phyloP scores from a whole-genome alignment of 768 basidiomycete species.

The Hericium erinaceus region DNA sequence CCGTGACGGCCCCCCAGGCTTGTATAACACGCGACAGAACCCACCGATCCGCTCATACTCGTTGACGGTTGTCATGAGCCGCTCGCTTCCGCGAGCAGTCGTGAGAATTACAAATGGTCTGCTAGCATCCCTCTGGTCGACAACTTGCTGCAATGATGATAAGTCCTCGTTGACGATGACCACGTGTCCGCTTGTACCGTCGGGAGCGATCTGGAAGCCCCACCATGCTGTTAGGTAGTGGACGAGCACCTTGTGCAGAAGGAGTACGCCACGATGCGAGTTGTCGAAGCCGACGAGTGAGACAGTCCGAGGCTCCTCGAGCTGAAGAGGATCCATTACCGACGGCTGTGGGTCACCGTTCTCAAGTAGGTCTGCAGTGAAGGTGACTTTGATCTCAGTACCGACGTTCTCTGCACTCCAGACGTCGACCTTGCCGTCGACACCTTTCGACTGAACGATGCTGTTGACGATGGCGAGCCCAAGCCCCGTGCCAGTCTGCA shows the following conservation, averaged over 20 bases:
- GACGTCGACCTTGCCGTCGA: conserved; percentile 89
- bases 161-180: conserved; percentile 77
- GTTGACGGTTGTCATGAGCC: conserved; percentile 49
- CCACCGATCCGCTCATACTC: conserved; percentile 78
- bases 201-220: conserved; percentile 47
- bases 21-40: conserved; percentile 82
- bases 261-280: conserved; percentile 53
- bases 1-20: conserved; percentile 78
- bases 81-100: conserved; percentile 55
- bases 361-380: conserved; percentile 58
- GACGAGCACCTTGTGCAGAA: conserved; percentile 52
- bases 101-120: conserved; percentile 74
- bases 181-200: conserved; percentile 52
- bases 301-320: conserved; percentile 28
- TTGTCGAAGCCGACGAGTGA: conserved; percentile 67
- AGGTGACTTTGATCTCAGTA: conserved; percentile 84
- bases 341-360: conserved; percentile 20
- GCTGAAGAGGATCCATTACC: conserved; percentile 18
- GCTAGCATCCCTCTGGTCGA: conserved; percentile 42
- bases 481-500: conserved; percentile 88
- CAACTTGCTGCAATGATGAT: conserved; percentile 44
- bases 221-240: conserved; percentile 71
- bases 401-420: conserved; percentile 86
- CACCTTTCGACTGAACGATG: conserved; percentile 77
- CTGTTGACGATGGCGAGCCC: conserved; percentile 94